These are phyloP conservation scores for Trichoderma virens DNA, from an alignment of 495 filamentous ascomycete genomes.

Conservation along the genomic window DNA sequence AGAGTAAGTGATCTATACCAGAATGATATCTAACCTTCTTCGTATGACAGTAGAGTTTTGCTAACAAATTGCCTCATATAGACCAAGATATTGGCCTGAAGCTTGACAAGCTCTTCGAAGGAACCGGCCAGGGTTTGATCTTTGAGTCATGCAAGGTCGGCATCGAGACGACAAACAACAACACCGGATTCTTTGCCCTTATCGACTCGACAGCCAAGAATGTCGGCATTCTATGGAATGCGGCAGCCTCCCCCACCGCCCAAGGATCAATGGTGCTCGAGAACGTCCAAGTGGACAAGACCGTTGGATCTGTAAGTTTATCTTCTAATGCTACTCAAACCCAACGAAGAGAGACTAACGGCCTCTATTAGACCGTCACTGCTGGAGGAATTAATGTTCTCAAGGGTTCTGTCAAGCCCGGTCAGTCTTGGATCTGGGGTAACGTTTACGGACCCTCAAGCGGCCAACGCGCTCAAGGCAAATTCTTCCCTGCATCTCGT, in stretches of 20 bases:
- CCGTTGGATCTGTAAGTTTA: constrained; percentile 15
- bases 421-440: constrained; percentile 18
- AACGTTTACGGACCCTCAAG: constrained; percentile 16
- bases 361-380: constrained; percentile 15
- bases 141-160: constrained; percentile 46
- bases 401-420: constrained; percentile 18
- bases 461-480: constrained; percentile 10
- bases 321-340: not conserved
- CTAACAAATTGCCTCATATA: not conserved
- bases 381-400: constrained; percentile 12
- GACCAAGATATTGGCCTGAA: constrained; percentile 28
- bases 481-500: constrained; percentile 19
- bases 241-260: constrained; percentile 21
- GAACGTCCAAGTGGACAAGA: constrained; percentile 27
- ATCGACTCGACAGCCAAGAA: constrained; percentile 34
- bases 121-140: constrained; percentile 33
- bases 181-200: constrained; percentile 33
- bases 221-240: constrained; percentile 34
- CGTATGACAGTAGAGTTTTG: not conserved
- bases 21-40: not conserved
- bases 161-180: constrained; percentile 47
- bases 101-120: constrained; percentile 32
- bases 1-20: constrained; percentile 18
- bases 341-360: not conserved
- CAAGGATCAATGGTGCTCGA: constrained; percentile 48